Percentiles rank a stretch among this genome's conserved stretches.
phyloP scores from a whole-genome alignment of 441 rosid species.

The Gossypium davidsonii region DNA sequence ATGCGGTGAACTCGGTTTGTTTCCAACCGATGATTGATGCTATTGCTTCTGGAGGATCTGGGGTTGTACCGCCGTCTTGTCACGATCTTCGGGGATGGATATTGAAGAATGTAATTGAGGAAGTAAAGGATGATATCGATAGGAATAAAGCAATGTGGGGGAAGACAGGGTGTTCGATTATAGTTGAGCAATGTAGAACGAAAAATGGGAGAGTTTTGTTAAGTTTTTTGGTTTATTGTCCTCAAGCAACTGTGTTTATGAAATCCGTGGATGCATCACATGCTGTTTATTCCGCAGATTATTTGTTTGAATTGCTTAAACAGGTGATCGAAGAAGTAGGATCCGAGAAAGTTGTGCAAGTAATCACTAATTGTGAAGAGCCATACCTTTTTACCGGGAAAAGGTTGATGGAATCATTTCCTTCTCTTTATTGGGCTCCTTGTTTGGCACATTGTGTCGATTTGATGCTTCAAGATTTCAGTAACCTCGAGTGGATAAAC shows the following conservation, averaged over 20 bases:
- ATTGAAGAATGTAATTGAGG: constrained; percentile 63
- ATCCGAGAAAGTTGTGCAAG: constrained; percentile 62
- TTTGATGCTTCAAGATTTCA: constrained; percentile 70
- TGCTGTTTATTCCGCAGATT: constrained; percentile 42
- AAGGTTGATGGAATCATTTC: constrained; percentile 52
- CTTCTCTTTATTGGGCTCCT: constrained; percentile 83
- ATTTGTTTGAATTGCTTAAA: constrained; percentile 49
- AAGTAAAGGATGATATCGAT: constrained; percentile 47
- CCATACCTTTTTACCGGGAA: constrained; percentile 48
- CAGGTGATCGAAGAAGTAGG: constrained; percentile 87
- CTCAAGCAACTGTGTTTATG: constrained; percentile 60
- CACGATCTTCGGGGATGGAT: constrained; percentile 70
- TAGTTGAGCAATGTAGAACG: constrained; percentile 58
- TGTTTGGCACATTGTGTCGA: constrained; percentile 67
- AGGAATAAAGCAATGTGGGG: constrained; percentile 40
- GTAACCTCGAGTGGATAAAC: constrained; percentile 59
- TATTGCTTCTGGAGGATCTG: constrained; percentile 47
- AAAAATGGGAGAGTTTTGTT: constrained; percentile 40
- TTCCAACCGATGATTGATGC: constrained; percentile 66
- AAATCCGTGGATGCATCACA: constrained; percentile 66
- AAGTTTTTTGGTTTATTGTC: constrained; percentile 53
- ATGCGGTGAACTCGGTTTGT: constrained; percentile 52
- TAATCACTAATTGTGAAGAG: constrained; percentile 59
- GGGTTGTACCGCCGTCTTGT: constrained; percentile 40
- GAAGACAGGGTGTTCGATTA: constrained; percentile 65